These are phyloP conservation scores for Aspergillus luchuensis DNA, from an alignment of 2,329 filamentous ascomycete species.

Conservation along the genomic window DNA sequence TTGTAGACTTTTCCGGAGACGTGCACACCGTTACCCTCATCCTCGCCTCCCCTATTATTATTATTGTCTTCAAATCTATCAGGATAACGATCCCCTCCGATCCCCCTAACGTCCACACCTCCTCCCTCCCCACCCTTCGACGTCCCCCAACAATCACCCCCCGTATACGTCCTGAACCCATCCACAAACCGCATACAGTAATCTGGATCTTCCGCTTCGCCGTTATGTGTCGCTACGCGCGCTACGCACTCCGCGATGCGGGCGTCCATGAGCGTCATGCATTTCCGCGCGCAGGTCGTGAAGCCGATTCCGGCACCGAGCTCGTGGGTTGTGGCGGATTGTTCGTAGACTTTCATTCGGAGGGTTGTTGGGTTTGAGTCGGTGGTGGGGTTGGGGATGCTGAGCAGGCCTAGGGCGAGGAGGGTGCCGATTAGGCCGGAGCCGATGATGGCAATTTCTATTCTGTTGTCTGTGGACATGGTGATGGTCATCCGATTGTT, in stretches of 20 bases:
- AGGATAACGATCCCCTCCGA: too few species aligned
- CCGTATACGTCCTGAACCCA: constrained; percentile 24
- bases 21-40: background rate
- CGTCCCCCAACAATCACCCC: background rate
- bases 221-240: constrained; percentile 15
- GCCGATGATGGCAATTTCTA: constrained; percentile 32
- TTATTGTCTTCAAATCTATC: too few species aligned
- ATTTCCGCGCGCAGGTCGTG: constrained; percentile 23
- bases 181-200: constrained; percentile 29
- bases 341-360: constrained; percentile 32
- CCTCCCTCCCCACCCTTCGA: background rate
- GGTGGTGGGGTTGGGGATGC: background rate
- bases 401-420: constrained; percentile 28
- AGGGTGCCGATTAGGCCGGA: constrained; percentile 31
- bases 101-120: too few species aligned
- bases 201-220: constrained; percentile 17
- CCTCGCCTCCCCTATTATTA: background rate
- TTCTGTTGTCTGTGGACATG: too few species aligned
- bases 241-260: constrained; percentile 18
- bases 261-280: constrained; percentile 25
- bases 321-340: constrained; percentile 21
- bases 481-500: too few species aligned
- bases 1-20: constrained; percentile 21
- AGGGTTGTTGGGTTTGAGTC: constrained; percentile 8
- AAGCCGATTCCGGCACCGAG: constrained; percentile 33